Conservation (phyloP, 2,329 filamentous ascomycete genomes). For the Diaporthe nobilis region DNA sequence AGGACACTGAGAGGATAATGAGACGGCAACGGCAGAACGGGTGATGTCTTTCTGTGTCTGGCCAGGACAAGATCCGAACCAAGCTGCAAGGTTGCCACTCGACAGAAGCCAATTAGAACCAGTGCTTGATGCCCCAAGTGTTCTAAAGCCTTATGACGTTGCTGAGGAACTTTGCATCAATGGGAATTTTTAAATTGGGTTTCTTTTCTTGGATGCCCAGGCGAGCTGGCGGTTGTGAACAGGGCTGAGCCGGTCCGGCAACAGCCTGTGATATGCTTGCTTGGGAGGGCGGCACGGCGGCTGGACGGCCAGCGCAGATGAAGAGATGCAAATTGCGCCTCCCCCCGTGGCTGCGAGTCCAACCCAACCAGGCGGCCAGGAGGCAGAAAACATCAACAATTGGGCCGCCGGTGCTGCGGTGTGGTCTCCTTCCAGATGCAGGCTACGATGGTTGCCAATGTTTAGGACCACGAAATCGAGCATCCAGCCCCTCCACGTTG, state of each 20-base stretch:
- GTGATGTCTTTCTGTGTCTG: neutral
- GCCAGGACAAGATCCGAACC: slow-evolving; percentile 1
- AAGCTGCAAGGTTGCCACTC: neutral
- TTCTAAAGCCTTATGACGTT: slow-evolving; percentile 18
- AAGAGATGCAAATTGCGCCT: slow-evolving; percentile 1
- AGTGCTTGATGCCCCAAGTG: neutral
- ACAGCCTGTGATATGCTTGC: neutral
- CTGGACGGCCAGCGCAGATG: slow-evolving; percentile 13
- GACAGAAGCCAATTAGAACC: slow-evolving; percentile 13
- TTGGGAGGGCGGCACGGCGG: neutral
- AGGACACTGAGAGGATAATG: neutral
- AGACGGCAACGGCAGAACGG: neutral
- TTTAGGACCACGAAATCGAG: slow-evolving; percentile 8
- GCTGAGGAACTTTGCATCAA: slow-evolving; percentile 15
- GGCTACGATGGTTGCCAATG: slow-evolving; percentile 7
- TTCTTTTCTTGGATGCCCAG: slow-evolving; percentile 19
- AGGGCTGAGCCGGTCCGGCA: neutral
- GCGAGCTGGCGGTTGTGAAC: slow-evolving; percentile 12
- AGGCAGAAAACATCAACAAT: neutral
- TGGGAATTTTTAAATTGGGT: slow-evolving; percentile 22
- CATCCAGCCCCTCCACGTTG: slow-evolving; percentile 8
- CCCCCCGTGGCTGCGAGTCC: neutral
- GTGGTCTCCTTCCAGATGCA: neutral
- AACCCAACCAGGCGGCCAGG: neutral
- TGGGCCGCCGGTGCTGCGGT: neutral